phyloP scores from a whole-genome alignment of 169 alveolate genomes.

The Plasmodium gaboni region DNA sequence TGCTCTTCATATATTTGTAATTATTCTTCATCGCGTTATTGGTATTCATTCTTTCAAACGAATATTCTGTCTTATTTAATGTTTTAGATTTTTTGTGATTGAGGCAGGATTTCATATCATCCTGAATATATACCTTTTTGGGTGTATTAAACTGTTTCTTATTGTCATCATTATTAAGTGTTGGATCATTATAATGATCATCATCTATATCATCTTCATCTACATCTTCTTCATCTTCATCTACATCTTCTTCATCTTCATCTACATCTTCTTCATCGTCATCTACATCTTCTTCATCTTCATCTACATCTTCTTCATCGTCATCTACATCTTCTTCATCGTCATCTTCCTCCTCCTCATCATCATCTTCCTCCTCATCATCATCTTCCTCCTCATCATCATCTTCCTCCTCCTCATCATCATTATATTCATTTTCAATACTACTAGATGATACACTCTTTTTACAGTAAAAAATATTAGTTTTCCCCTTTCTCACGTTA shows the following conservation, averaged over 20 bases:
- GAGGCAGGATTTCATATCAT: too few species aligned
- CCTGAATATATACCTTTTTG: too few species aligned
- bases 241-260: neutral
- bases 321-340: conserved; percentile 6
- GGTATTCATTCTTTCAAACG: conserved; percentile 24
- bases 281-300: neutral
- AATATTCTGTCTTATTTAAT: conserved; percentile 2
- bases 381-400: neutral
- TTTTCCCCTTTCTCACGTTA: neutral
- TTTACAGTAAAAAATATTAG: neutral
- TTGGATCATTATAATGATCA: too few species aligned
- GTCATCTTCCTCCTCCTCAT: neutral
- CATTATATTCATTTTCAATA: neutral
- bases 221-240: neutral
- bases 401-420: neutral
- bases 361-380: neutral
- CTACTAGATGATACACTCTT: neutral
- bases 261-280: conserved; percentile 12
- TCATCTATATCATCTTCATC: neutral
- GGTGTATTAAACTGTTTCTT: too few species aligned
- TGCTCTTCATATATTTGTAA: conserved; percentile 9
- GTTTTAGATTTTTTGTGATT: too few species aligned
- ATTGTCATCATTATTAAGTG: too few species aligned
- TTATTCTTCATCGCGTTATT: conserved; percentile 8
- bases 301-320: neutral